These are phyloP conservation scores for Carpinus viminea DNA, from an alignment of 306 rosid species.

Conservation along the genomic window DNA sequence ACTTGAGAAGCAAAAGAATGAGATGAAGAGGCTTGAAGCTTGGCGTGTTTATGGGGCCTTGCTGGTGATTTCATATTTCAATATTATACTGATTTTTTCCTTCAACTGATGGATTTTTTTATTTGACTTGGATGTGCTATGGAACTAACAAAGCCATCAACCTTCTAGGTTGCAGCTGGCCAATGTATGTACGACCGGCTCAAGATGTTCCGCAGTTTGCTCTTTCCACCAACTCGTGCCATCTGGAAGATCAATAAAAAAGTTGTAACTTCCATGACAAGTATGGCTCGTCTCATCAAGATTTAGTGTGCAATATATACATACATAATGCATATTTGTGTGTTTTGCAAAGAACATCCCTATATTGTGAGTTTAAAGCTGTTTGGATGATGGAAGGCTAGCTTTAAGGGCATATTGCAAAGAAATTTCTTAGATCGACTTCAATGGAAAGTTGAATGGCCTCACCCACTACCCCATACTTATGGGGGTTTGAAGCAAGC, in stretches of 20 bases:
- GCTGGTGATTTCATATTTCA: constrained; percentile 59
- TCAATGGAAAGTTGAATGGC: not conserved
- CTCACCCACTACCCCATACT: not conserved
- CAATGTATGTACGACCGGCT: constrained; percentile 57
- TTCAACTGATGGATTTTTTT: not conserved
- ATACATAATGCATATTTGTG: not conserved
- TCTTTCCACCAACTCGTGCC: constrained; percentile 48
- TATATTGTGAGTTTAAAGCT: not conserved
- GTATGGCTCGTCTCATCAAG: constrained; percentile 36
- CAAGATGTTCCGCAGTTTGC: constrained; percentile 45
- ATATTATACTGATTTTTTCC: not conserved
- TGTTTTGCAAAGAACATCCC: not conserved
- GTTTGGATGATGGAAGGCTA: not conserved
- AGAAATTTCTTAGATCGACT: not conserved
- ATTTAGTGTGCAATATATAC: constrained; percentile 13
- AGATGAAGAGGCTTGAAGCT: constrained; percentile 78
- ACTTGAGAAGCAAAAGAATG: constrained; percentile 73
- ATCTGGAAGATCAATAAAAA: constrained; percentile 50
- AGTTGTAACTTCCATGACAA: constrained; percentile 38
- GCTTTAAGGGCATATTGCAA: not conserved
- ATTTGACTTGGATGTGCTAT: constrained; percentile 1
- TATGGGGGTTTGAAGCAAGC: not conserved
- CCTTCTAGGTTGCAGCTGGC: constrained; percentile 75
- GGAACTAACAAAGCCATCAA: constrained; percentile 32
- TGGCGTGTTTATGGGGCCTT: constrained; percentile 86